A percentile compares a stretch with the other conserved stretches of the same genome.
Evolutionary conservation across 192 early-diverging fungal species (phyloP).

Genomic region (Geranomyces michiganensis): DNA sequence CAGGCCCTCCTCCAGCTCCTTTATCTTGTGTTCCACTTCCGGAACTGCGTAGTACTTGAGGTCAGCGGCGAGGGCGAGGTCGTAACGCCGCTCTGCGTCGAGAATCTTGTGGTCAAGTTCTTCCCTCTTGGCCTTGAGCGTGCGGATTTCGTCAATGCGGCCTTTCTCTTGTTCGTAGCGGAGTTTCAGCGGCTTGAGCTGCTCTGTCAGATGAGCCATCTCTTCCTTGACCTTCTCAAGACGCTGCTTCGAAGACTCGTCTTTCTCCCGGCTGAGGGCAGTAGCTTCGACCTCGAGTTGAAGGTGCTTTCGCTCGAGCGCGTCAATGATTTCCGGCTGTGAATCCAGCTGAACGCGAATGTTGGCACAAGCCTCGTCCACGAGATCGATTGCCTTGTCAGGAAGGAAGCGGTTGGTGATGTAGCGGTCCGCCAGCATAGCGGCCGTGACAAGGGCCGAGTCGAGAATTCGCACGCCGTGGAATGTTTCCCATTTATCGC

Average conservation of each 20-base stretch:
- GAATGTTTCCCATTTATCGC: conserved; percentile 76
- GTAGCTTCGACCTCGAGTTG: conserved; percentile 96
- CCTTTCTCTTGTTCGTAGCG: conserved; percentile 85
- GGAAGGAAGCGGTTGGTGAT: conserved; percentile 79
- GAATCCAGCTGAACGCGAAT: conserved; percentile 93
- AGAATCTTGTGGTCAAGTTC: conserved; percentile 79
- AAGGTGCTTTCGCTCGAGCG: conserved; percentile 86
- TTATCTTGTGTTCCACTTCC: conserved; percentile 77
- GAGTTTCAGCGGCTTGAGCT: conserved; percentile 85
- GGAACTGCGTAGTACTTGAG: conserved; percentile 94
- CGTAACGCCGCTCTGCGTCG: conserved; percentile 82
- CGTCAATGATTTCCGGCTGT: conserved; percentile 94
- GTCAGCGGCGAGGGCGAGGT: conserved; percentile 88
- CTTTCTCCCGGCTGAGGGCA: conserved; percentile 93
- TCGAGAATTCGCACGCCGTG: conserved; percentile 76
- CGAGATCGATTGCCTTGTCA: conserved; percentile 80
- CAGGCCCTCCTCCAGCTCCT: conserved; percentile 69
- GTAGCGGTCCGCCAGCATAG: conserved; percentile 72
- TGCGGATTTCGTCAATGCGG: conserved; percentile 85
- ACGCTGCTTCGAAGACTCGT: conserved; percentile 75
- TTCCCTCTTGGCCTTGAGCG: conserved; percentile 86
- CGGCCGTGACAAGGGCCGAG: conserved; percentile 73
- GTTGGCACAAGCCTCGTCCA: conserved; percentile 97
- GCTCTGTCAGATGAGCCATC: conserved; percentile 78
- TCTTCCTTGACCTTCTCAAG: conserved; percentile 80